A percentile compares a stretch with the other conserved stretches of the same genome.
Conservation (phyloP, 495 filamentous ascomycete genomes). For the Aspergillus conjunctus region DNA sequence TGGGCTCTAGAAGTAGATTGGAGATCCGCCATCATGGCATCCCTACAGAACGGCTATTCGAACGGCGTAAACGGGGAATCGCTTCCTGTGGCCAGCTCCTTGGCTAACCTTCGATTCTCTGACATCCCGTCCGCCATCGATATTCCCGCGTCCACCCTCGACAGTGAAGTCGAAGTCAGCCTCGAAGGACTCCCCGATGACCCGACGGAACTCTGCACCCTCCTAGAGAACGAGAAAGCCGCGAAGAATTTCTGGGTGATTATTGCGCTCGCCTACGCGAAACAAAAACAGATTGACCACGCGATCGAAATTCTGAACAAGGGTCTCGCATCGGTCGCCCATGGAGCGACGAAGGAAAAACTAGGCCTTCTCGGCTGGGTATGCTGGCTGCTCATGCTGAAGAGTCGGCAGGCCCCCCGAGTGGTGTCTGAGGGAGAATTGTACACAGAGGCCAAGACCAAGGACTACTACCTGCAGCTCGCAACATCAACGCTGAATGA, state of each 20-base stretch:
- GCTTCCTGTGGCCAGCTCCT: slow-evolving; percentile 24
- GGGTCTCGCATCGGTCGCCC: slow-evolving; percentile 72
- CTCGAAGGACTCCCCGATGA: slow-evolving; percentile 89
- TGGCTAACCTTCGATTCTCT: slow-evolving; percentile 65
- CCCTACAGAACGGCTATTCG: slow-evolving; percentile 54
- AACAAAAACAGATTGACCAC: slow-evolving; percentile 87
- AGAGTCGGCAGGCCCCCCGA: slow-evolving; percentile 88
- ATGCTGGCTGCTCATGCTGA: slow-evolving; percentile 91
- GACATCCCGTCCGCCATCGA: slow-evolving; percentile 89
- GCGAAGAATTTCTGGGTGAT: slow-evolving; percentile 92
- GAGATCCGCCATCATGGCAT: slow-evolving; percentile 47
- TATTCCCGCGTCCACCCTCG: slow-evolving; percentile 79
- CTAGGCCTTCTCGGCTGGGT: slow-evolving; percentile 79
- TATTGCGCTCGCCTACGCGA: slow-evolving; percentile 94
- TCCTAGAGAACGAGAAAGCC: slow-evolving; percentile 89
- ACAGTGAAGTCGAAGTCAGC: slow-evolving; percentile 90
- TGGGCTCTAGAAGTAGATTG: slow-evolving; percentile 3
- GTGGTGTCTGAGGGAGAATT: slow-evolving; percentile 62
- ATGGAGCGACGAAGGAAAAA: slow-evolving; percentile 76
- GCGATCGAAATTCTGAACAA: slow-evolving; percentile 92
- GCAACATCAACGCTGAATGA: slow-evolving; percentile 91
- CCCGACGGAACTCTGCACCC: slow-evolving; percentile 89
- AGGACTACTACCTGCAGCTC: slow-evolving; percentile 89
- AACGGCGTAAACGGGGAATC: slow-evolving; percentile 51
- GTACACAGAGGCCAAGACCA: slow-evolving; percentile 75